Evolutionary conservation across 2,329 filamentous ascomycete species (phyloP).

Genomic region (Pyricularia grisea): DNA sequence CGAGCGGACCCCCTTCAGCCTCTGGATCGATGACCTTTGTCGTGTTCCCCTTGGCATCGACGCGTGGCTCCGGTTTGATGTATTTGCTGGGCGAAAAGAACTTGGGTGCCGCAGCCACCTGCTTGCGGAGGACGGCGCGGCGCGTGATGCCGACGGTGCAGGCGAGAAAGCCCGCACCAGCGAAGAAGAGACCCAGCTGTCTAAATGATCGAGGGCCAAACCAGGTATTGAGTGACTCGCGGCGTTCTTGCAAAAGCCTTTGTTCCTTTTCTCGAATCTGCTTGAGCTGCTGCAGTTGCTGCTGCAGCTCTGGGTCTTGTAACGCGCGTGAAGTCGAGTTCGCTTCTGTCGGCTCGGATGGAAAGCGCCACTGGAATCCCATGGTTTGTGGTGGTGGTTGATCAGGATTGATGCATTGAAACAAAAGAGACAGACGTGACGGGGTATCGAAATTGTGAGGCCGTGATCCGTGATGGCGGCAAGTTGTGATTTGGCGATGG

Average conservation of each 20-base stretch:
- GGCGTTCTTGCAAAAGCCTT: background rate
- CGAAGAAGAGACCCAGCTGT: conserved; percentile 62
- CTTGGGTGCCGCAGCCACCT: conserved; percentile 51
- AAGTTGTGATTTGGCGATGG: background rate
- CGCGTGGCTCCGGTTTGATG: conserved; percentile 8
- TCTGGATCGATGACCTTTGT: conserved; percentile 19
- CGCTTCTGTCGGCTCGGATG: background rate
- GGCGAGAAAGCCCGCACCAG: conserved; percentile 66
- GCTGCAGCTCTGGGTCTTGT: background rate
- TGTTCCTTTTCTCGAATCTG: background rate
- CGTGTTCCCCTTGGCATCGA: conserved; percentile 22
- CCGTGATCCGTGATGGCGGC: background rate
- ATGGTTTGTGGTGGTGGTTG: background rate
- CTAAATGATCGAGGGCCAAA: conserved; percentile 41
- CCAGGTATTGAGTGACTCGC: conserved; percentile 9
- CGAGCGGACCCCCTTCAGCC: conserved; percentile 57
- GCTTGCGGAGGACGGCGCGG: conserved; percentile 58
- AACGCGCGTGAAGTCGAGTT: background rate
- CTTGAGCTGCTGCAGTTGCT: background rate
- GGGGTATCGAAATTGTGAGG: background rate
- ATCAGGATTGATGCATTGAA: background rate
- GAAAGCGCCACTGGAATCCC: background rate
- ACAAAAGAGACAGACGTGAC: background rate
- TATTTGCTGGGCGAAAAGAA: conserved; percentile 60
- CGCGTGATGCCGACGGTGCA: conserved; percentile 64